A percentile compares a stretch with the other conserved stretches of the same genome.
Evolutionary conservation across 2,329 filamentous ascomycete species (phyloP).

Genomic region (Ceratocystis papillata): DNA sequence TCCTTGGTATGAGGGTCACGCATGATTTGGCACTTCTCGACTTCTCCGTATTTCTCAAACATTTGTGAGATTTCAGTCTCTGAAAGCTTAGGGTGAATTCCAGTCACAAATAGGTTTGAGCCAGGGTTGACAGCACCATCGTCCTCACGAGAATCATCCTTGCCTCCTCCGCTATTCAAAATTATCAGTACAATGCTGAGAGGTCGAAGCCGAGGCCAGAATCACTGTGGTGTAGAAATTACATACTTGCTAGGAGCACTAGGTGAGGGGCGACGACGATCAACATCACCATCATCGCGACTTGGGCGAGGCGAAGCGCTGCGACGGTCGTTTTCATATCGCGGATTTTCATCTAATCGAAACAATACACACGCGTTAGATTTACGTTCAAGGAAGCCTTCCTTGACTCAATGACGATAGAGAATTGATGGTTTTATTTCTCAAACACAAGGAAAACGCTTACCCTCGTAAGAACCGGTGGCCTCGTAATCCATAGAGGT

Average conservation of each 20-base stretch:
- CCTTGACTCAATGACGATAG: not conserved
- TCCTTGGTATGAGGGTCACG: slow-evolving; percentile 96
- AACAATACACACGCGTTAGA: not conserved
- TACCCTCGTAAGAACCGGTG: slow-evolving; percentile 56
- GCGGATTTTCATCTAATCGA: slow-evolving; percentile 49
- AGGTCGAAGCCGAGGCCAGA: not conserved
- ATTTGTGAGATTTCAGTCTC: slow-evolving; percentile 87
- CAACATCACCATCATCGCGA: slow-evolving; percentile 50
- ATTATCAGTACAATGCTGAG: slow-evolving; percentile 16
- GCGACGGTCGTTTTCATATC: slow-evolving; percentile 56
- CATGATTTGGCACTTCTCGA: slow-evolving; percentile 99
- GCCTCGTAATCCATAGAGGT: slow-evolving; percentile 62
- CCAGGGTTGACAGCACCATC: slow-evolving; percentile 81
- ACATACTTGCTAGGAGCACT: slow-evolving; percentile 47
- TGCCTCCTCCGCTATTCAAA: slow-evolving; percentile 34
- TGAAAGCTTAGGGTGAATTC: slow-evolving; percentile 83
- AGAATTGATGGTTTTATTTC: not conserved
- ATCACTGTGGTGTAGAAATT: slow-evolving; percentile 31
- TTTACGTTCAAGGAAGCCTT: not conserved
- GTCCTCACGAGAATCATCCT: slow-evolving; percentile 50
- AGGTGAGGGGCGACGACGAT: slow-evolving; percentile 46
- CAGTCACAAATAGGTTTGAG: slow-evolving; percentile 97
- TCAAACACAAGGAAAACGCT: slow-evolving; percentile 16
- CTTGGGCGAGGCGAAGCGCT: slow-evolving; percentile 53
- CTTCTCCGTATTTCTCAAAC: slow-evolving; percentile 97